Percentiles rank a stretch among this genome's conserved stretches.
Conservation (phyloP, 164 flowering plant genomes). For the Sextonia rubra region DNA sequence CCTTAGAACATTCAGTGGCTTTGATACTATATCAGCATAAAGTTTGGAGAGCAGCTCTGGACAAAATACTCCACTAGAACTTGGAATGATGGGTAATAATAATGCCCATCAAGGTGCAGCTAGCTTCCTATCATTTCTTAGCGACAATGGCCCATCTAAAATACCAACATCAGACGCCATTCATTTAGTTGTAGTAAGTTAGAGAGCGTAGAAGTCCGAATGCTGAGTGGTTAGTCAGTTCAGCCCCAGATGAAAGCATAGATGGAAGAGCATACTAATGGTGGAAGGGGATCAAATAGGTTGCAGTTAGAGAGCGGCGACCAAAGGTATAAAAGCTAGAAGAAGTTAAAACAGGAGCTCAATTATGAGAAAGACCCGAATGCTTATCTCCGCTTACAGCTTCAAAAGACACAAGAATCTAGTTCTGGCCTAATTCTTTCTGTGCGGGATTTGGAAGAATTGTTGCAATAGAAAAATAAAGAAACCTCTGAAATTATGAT, state of each 20-base stretch:
- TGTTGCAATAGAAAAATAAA: no score
- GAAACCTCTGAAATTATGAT: no score
- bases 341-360: slow-evolving; percentile 78
- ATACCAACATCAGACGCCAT: slow-evolving; percentile 18
- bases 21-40: slow-evolving; percentile 45
- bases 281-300: slow-evolving; percentile 31
- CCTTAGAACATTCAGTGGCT: no score
- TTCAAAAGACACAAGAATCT: no score
- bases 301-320: slow-evolving; percentile 44
- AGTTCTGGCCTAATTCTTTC: no score
- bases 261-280: no score
- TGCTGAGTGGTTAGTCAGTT: slow-evolving; percentile 54
- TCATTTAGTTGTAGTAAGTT: slow-evolving; percentile 6
- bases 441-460: no score
- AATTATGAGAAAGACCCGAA: slow-evolving; percentile 66
- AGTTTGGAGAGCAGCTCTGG: slow-evolving; percentile 73
- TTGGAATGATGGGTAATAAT: slow-evolving; percentile 24
- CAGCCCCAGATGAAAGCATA: no score
- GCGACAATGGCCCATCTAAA: slow-evolving; percentile 21
- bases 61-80: slow-evolving; percentile 53
- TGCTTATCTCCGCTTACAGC: no score
- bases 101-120: slow-evolving; percentile 29
- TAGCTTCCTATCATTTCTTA: no score
- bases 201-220: slow-evolving; percentile 36
- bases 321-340: slow-evolving; percentile 43